A percentile compares a stretch with the other conserved stretches of the same genome.
These are phyloP conservation scores for Trametopsis cervina DNA, from an alignment of 768 basidiomycete species.

Conservation along the genomic window DNA sequence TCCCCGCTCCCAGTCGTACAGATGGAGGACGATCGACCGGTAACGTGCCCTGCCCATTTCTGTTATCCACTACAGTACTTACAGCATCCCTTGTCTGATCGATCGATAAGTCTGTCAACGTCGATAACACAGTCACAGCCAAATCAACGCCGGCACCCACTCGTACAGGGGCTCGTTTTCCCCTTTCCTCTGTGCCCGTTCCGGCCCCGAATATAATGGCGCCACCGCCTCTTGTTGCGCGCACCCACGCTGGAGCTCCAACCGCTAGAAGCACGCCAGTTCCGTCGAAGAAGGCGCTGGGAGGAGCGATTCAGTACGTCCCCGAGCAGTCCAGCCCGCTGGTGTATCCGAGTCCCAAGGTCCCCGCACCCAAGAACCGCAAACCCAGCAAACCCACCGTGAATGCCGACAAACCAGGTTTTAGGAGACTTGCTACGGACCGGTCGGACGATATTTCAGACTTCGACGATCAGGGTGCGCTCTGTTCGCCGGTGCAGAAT, in stretches of 20 bases:
- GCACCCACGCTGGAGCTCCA: not conserved
- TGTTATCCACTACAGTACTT: not conserved
- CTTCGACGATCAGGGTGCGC: slow-evolving; percentile 13
- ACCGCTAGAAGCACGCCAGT: slow-evolving; percentile 3
- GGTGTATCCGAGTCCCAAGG: slow-evolving; percentile 7
- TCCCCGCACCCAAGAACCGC: slow-evolving; percentile 3
- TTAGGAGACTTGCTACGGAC: slow-evolving; percentile 18
- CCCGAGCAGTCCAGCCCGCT: slow-evolving; percentile 7
- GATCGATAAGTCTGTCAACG: slow-evolving; percentile 16
- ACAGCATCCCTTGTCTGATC: not conserved
- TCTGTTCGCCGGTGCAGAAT: not conserved
- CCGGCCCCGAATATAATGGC: slow-evolving; percentile 6
- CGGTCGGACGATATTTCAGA: slow-evolving; percentile 22
- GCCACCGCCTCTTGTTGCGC: slow-evolving; percentile 4
- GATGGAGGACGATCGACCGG: slow-evolving; percentile 19
- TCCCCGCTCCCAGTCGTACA: slow-evolving; percentile 10
- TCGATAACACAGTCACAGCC: slow-evolving; percentile 15
- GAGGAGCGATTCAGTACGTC: not conserved
- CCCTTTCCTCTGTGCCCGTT: not conserved
- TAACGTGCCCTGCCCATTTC: slow-evolving; percentile 4
- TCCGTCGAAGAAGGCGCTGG: not conserved
- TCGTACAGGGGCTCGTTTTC: not conserved
- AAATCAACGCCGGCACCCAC: slow-evolving; percentile 12
- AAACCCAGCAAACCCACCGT: not conserved
- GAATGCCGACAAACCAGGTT: slow-evolving; percentile 10